phyloP scores from a whole-genome alignment of 169 alveolate species.

The Plasmodium relictum region DNA sequence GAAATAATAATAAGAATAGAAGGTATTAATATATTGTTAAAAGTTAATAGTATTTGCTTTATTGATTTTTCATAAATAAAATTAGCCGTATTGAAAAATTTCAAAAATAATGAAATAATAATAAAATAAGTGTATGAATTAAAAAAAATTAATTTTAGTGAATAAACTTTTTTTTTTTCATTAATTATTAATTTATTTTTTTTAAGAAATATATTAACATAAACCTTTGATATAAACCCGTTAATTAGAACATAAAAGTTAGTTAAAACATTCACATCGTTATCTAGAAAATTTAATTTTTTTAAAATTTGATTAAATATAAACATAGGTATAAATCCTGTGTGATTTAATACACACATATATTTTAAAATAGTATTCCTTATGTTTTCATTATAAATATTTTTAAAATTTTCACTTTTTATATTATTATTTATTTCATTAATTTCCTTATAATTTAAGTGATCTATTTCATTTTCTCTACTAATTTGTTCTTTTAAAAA shows the following conservation, averaged over 20 bases:
- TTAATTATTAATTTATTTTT: not conserved
- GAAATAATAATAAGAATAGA: constrained; percentile 39
- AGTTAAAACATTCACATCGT: constrained; percentile 15
- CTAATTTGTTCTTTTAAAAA: not conserved
- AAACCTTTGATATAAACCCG: constrained; percentile 23
- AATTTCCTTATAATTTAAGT: not conserved
- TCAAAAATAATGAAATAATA: constrained; percentile 26
- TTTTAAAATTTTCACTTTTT: not conserved
- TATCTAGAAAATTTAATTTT: constrained; percentile 6
- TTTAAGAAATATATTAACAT: constrained; percentile 26
- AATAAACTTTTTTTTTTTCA: not conserved
- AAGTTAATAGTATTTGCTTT: not conserved
- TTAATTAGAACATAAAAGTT: constrained; percentile 32
- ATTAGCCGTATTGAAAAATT: constrained; percentile 8
- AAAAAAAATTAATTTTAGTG: not conserved
- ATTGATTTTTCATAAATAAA: constrained; percentile 14
- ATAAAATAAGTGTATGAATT: constrained; percentile 13
- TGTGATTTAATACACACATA: constrained; percentile 42
- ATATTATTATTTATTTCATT: not conserved
- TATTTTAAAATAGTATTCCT: constrained; percentile 23
- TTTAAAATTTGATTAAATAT: constrained; percentile 18
- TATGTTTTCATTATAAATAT: not conserved
- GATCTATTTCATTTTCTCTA: too few relatives aligned
- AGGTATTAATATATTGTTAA: constrained; percentile 38
- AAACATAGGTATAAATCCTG: constrained; percentile 53